These are phyloP conservation scores for Xylaria cubensis DNA, from an alignment of 495 filamentous ascomycete species.

Conservation along the genomic window DNA sequence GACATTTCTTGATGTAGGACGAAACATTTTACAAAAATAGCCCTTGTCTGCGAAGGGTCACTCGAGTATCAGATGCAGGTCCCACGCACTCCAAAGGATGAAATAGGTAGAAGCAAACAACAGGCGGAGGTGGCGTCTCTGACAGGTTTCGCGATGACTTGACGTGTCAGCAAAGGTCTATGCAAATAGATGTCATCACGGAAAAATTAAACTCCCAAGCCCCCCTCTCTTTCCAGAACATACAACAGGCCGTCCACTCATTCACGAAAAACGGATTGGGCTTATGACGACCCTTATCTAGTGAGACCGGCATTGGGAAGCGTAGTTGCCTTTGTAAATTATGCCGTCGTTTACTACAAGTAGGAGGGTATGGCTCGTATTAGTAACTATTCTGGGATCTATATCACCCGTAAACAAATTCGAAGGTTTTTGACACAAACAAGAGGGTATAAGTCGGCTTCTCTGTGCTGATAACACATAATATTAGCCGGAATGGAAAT, in stretches of 20 bases:
- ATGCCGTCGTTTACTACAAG: neutral
- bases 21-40: slow-evolving; percentile 19
- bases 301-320: neutral
- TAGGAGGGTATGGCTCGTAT: slow-evolving; percentile 7
- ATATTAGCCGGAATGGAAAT: slow-evolving; percentile 15
- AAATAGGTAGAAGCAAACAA: neutral
- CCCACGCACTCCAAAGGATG: slow-evolving; percentile 7
- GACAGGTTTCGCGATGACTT: neutral
- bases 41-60: slow-evolving; percentile 2
- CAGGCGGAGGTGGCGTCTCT: slow-evolving; percentile 7
- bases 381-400: slow-evolving; percentile 18
- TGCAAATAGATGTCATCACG: neutral
- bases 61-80: slow-evolving; percentile 22
- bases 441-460: slow-evolving; percentile 17
- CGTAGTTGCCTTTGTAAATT: neutral
- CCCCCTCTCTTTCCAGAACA: neutral
- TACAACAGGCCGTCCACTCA: neutral
- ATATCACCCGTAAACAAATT: slow-evolving; percentile 16
- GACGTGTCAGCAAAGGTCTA: neutral
- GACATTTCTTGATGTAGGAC: slow-evolving; percentile 20
- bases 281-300: neutral
- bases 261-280: neutral
- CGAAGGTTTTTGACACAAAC: slow-evolving; percentile 6
- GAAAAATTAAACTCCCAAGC: neutral
- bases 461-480: slow-evolving; percentile 9